Evolutionary conservation across 2,329 filamentous ascomycete species (phyloP).

Genomic region (Claviceps digitariae): DNA sequence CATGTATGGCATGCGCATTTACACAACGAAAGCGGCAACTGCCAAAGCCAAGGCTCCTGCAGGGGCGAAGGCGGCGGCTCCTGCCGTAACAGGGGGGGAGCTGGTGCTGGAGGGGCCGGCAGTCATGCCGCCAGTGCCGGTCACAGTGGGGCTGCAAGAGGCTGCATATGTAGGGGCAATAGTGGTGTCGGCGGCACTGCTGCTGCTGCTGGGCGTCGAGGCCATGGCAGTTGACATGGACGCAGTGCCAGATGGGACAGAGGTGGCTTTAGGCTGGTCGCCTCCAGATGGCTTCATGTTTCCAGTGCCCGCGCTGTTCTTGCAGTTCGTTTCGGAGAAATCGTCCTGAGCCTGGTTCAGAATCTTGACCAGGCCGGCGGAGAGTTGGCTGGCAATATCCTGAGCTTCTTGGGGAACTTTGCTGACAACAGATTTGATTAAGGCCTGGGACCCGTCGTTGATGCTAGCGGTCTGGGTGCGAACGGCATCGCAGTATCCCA

Average conservation of each 20-base stretch:
- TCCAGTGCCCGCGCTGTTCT: constrained; percentile 7
- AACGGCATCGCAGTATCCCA: constrained; percentile 14
- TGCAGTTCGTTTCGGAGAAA: constrained; percentile 17
- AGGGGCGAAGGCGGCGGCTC: background rate
- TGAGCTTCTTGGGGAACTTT: constrained; percentile 17
- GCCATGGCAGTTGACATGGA: too few species aligned
- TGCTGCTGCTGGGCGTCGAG: background rate
- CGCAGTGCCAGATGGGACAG: too few species aligned
- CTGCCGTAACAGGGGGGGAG: background rate
- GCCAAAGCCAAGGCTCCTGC: background rate
- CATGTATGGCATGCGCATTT: too few species aligned
- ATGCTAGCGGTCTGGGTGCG: constrained; percentile 12
- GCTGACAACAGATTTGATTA: constrained; percentile 16
- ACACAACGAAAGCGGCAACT: background rate
- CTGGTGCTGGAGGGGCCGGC: background rate
- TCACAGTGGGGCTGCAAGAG: background rate
- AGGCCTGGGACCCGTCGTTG: constrained; percentile 11
- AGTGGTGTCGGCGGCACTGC: background rate
- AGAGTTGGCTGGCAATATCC: constrained; percentile 14
- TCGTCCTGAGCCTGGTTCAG: constrained; percentile 10
- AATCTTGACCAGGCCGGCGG: constrained; percentile 10
- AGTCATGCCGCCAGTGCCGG: constrained; percentile 1
- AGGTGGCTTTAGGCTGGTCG: background rate
- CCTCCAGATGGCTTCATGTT: background rate
- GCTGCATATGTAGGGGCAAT: background rate